Conservation (phyloP, 2,329 filamentous ascomycete genomes). For the Penicillium sclerotiorum region DNA sequence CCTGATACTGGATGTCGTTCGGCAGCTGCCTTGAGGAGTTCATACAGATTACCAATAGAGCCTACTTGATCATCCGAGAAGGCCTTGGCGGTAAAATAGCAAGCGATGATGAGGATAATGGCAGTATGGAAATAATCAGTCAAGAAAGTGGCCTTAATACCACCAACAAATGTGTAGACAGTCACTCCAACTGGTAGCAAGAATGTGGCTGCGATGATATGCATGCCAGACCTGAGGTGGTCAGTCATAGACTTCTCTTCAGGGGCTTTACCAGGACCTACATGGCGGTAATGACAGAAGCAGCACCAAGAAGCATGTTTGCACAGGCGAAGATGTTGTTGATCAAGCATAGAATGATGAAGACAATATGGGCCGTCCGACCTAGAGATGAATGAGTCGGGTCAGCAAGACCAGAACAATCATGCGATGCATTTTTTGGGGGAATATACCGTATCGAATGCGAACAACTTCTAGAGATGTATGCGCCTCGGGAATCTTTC, state of each 20-base stretch:
- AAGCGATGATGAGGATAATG: slow-evolving; percentile 56
- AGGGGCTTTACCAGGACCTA: slow-evolving; percentile 11
- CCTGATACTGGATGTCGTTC: slow-evolving; percentile 52
- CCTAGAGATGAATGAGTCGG: slow-evolving; percentile 19
- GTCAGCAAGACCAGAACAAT: not conserved
- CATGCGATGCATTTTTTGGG: slow-evolving; percentile 35
- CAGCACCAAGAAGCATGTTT: slow-evolving; percentile 56
- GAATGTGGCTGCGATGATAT: slow-evolving; percentile 55
- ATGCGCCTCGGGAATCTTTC: slow-evolving; percentile 57
- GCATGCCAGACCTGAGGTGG: slow-evolving; percentile 48
- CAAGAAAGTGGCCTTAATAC: slow-evolving; percentile 48
- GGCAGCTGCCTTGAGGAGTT: slow-evolving; percentile 52
- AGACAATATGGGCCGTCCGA: slow-evolving; percentile 52
- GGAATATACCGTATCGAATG: slow-evolving; percentile 50
- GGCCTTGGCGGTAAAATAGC: slow-evolving; percentile 54
- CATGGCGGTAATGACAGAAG: slow-evolving; percentile 46
- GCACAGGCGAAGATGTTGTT: slow-evolving; percentile 59
- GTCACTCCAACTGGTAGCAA: slow-evolving; percentile 45
- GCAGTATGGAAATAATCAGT: slow-evolving; percentile 60
- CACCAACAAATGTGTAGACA: slow-evolving; percentile 44
- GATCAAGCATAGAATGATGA: slow-evolving; percentile 55
- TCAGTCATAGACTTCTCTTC: slow-evolving; percentile 12
- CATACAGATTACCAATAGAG: slow-evolving; percentile 53
- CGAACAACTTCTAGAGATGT: slow-evolving; percentile 58
- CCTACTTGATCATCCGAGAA: slow-evolving; percentile 51